phyloP scores from a whole-genome alignment of 2,329 filamentous ascomycete species.

The Sporothrix phasma region DNA sequence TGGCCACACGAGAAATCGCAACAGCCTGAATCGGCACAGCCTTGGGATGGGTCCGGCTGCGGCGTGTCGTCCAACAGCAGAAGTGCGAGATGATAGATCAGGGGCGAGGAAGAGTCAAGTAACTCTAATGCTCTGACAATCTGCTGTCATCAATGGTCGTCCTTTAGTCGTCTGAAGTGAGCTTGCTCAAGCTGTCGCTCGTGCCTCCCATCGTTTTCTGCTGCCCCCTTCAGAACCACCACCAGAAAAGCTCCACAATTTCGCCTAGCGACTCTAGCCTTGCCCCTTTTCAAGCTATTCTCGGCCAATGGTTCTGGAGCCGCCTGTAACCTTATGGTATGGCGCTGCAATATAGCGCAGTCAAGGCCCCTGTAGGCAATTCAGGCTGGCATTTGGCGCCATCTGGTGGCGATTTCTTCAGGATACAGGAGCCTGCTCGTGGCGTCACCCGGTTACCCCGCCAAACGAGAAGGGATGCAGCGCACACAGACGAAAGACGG shows the following conservation, averaged over 20 bases:
- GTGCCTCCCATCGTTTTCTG: constrained; percentile 3
- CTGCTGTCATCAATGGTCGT: not conserved
- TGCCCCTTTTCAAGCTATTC: not conserved
- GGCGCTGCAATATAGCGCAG: not conserved
- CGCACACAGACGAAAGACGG: not conserved
- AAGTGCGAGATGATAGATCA: not conserved
- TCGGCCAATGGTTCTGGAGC: not conserved
- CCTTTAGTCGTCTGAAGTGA: not conserved
- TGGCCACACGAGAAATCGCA: not conserved
- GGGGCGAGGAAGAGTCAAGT: no score
- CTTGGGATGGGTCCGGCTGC: not conserved
- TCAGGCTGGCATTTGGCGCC: not conserved
- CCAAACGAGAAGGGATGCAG: not conserved
- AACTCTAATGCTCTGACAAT: not conserved
- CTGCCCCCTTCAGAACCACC: constrained; percentile 2
- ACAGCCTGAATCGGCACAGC: not conserved
- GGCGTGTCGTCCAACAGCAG: not conserved
- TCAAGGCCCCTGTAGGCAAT: not conserved
- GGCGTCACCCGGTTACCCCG: constrained; percentile 13
- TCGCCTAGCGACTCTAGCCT: not conserved
- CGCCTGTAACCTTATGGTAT: no score
- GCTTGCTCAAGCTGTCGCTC: not conserved
- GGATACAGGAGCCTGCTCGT: not conserved
- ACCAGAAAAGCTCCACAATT: not conserved
- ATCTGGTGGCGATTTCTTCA: not conserved